These are phyloP conservation scores for Solidago caesia DNA, from an alignment of 129 eudicot species.

Conservation along the genomic window DNA sequence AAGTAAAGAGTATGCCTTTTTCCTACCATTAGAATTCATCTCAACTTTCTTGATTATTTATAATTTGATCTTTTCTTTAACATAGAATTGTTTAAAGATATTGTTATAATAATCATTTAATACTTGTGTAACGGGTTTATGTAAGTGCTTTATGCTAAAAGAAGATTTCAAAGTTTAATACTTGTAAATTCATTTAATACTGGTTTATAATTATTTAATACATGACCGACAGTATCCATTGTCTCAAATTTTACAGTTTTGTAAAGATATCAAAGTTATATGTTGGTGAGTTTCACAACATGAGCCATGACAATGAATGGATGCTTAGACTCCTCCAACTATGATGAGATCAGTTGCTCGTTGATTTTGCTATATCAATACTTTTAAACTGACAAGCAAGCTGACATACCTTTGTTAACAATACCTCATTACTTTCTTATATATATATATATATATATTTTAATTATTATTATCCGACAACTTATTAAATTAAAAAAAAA, in stretches of 20 bases:
- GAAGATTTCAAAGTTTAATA: background rate
- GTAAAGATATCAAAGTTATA: background rate
- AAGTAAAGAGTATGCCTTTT: background rate
- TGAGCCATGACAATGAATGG: background rate
- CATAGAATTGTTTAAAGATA: background rate
- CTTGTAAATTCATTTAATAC: too few relatives aligned
- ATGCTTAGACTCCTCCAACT: too few relatives aligned
- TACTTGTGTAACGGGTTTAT: background rate
- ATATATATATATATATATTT: too few relatives aligned
- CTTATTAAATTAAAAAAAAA: too few relatives aligned
- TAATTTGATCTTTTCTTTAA: background rate
- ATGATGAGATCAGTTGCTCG: too few relatives aligned
- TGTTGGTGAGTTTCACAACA: background rate
- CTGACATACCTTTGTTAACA: too few relatives aligned
- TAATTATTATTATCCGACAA: too few relatives aligned
- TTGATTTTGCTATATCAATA: too few relatives aligned
- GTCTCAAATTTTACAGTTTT: background rate
- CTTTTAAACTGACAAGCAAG: too few relatives aligned
- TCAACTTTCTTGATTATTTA: conserved; percentile 7
- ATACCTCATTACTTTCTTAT: too few relatives aligned
- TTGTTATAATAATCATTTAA: too few relatives aligned
- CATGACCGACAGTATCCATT: conserved; percentile 6
- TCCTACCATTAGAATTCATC: background rate
- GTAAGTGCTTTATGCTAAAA: background rate
- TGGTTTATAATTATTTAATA: background rate